Conservation (phyloP, 352 stramenopile genomes). For the Globisporangium lucens region DNA sequence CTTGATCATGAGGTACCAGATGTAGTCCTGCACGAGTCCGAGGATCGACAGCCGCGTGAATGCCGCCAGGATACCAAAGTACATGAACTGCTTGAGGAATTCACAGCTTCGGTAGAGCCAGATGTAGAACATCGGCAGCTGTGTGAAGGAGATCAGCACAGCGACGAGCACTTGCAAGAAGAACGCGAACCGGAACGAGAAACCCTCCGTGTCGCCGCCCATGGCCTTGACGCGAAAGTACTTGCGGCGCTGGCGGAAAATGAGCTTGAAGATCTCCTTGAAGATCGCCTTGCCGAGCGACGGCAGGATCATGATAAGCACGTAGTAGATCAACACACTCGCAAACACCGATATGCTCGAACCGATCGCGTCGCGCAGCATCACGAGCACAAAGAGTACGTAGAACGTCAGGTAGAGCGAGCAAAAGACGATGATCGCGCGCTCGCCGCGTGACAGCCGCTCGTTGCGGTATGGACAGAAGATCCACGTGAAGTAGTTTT, state of each 20-base stretch:
- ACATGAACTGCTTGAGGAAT: slow-evolving; percentile 70
- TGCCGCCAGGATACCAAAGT: slow-evolving; percentile 53
- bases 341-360: slow-evolving; percentile 34
- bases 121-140: slow-evolving; percentile 64
- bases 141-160: slow-evolving; percentile 43
- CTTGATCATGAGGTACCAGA: slow-evolving; percentile 55
- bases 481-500: slow-evolving; percentile 80
- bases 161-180: slow-evolving; percentile 50
- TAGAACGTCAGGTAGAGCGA: slow-evolving; percentile 77
- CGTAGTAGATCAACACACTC: slow-evolving; percentile 48
- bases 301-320: slow-evolving; percentile 48
- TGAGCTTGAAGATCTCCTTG: slow-evolving; percentile 76
- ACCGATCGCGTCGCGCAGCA: slow-evolving; percentile 44
- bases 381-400: slow-evolving; percentile 64
- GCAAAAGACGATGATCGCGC: slow-evolving; percentile 62
- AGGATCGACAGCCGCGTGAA: slow-evolving; percentile 57
- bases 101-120: slow-evolving; percentile 55
- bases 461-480: slow-evolving; percentile 72
- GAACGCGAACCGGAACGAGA: slow-evolving; percentile 63
- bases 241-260: slow-evolving; percentile 66
- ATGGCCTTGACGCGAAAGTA: slow-evolving; percentile 51
- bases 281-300: slow-evolving; percentile 64
- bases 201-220: slow-evolving; percentile 37
- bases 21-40: slow-evolving; percentile 43
- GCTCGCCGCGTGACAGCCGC: slow-evolving; percentile 48